Base-by-base conservation (phyloP, 345 rosid species). In the Sisymbrium irio region DNA sequence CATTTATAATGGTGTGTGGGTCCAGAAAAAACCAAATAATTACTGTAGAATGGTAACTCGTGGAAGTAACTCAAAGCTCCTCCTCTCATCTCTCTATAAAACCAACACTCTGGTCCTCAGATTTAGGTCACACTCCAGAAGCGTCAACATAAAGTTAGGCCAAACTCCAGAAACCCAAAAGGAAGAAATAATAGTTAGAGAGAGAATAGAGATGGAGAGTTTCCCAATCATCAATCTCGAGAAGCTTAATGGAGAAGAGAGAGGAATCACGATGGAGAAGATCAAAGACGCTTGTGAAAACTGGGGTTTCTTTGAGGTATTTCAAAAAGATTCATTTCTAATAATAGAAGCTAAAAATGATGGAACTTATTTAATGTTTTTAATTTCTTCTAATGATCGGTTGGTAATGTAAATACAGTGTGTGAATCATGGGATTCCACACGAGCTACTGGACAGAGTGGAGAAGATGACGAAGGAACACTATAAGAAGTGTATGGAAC, bases 261-360 rank as follows among this genome's bases (percentile, higher is more conserved):
- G 93, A 77, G 69, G 72, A 17, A 62, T 73, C 33, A 81, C 78
- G 62, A 81, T 88, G 98, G 86, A 82, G 65, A 77, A 83, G 76
- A 91, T 94, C 85, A 82, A 88, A 50, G 96, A 91, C 79, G 98
- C 97, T 76, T 94, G 98, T 67, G 96, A 94, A 67, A 94, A 89
- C 76, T 94, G 98, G 98, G 98, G 98, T 0, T 94, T 94, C 85
- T 91, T 94, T 72, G 90, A 94, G 98, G 98, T 94, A 80, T 54
- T 33, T 10, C 3, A 3, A 6, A 1, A 13, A 0, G 0, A 9
- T 9, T 2, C 6, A 6, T 15, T 45, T 3, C 0, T 15, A 36
- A 39, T 53, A n/a, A 51, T 13, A 39, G 5, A 35, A 64, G 14
- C 25, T 28, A 49, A 1, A 37, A 40, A 41, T 3, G 15, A 66